phyloP scores from a whole-genome alignment of 140 eudicot genomes.

The Stevia rebaudiana region DNA sequence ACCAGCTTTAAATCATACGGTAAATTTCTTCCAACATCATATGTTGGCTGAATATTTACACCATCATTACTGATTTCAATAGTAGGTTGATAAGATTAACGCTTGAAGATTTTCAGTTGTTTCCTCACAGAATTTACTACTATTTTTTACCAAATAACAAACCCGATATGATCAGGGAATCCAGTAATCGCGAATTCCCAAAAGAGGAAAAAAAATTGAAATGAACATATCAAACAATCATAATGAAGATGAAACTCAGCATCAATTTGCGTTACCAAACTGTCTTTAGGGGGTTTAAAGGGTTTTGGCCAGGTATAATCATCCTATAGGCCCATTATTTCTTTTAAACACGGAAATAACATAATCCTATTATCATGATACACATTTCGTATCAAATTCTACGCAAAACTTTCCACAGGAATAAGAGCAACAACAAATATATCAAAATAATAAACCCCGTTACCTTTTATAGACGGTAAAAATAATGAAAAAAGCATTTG shows the following conservation, averaged over 20 bases:
- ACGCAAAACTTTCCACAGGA: slow-evolving; percentile 27
- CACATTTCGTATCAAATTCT: slow-evolving; percentile 26
- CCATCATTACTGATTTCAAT: too few relatives aligned
- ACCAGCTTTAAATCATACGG: too few relatives aligned
- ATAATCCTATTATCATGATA: slow-evolving; percentile 17
- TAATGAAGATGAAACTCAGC: slow-evolving; percentile 12
- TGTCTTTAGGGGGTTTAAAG: not conserved
- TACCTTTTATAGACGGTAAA: slow-evolving; percentile 27
- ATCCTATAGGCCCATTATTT: slow-evolving; percentile 19
- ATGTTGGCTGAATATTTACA: too few relatives aligned
- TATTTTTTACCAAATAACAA: too few relatives aligned
- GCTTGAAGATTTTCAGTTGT: too few relatives aligned
- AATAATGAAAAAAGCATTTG: slow-evolving; percentile 12
- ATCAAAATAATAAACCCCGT: slow-evolving; percentile 9
- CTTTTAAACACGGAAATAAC: slow-evolving; percentile 2
- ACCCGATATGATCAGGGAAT: too few relatives aligned
- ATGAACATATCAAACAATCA: not conserved
- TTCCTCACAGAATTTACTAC: too few relatives aligned
- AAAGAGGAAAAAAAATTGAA: too few relatives aligned
- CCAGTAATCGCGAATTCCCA: too few relatives aligned
- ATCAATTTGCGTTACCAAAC: slow-evolving; percentile 19
- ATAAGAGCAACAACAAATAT: slow-evolving; percentile 23
- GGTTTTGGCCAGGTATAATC: slow-evolving; percentile 13
- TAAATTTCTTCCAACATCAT: too few relatives aligned
- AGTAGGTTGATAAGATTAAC: too few relatives aligned